Evolutionary conservation across 2,329 filamentous ascomycete species (phyloP).

Genomic region (Aureobasidium subglaciale): DNA sequence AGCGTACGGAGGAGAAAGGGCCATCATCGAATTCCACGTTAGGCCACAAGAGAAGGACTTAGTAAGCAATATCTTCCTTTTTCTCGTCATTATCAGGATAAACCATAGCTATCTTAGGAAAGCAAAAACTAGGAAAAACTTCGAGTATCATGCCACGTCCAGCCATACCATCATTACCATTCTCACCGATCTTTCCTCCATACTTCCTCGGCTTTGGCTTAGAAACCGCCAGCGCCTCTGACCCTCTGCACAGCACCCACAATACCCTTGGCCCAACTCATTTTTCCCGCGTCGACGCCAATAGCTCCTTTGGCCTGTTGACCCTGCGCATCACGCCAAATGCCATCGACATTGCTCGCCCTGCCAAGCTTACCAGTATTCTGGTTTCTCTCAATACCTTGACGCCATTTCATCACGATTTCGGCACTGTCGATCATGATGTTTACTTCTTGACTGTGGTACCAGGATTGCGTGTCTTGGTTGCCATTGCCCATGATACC

Average conservation of each 20-base stretch:
- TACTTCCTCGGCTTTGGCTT: not conserved
- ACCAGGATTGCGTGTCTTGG: slow-evolving; percentile 75
- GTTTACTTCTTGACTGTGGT: slow-evolving; percentile 70
- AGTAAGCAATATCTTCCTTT: too few species aligned
- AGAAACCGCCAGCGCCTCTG: slow-evolving; percentile 19
- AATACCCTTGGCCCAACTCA: slow-evolving; percentile 53
- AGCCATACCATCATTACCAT: not conserved
- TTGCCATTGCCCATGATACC: slow-evolving; percentile 71
- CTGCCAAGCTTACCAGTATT: slow-evolving; percentile 56
- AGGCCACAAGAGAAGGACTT: too few species aligned
- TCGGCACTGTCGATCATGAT: slow-evolving; percentile 60
- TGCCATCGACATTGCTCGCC: slow-evolving; percentile 48
- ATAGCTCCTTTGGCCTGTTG: slow-evolving; percentile 36
- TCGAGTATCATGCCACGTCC: too few species aligned
- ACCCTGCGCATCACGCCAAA: slow-evolving; percentile 50
- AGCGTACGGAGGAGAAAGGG: too few species aligned
- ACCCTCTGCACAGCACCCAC: slow-evolving; percentile 53
- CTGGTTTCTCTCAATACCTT: slow-evolving; percentile 55
- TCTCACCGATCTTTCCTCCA: not conserved
- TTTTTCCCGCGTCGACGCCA: slow-evolving; percentile 44
- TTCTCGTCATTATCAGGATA: too few species aligned
- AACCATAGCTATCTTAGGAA: too few species aligned
- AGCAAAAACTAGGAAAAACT: too few species aligned
- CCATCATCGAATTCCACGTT: too few species aligned
- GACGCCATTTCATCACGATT: slow-evolving; percentile 44